These are phyloP conservation scores for Trametes versicolor DNA, from an alignment of 1,284 basidiomycete genomes.

Conservation along the genomic window DNA sequence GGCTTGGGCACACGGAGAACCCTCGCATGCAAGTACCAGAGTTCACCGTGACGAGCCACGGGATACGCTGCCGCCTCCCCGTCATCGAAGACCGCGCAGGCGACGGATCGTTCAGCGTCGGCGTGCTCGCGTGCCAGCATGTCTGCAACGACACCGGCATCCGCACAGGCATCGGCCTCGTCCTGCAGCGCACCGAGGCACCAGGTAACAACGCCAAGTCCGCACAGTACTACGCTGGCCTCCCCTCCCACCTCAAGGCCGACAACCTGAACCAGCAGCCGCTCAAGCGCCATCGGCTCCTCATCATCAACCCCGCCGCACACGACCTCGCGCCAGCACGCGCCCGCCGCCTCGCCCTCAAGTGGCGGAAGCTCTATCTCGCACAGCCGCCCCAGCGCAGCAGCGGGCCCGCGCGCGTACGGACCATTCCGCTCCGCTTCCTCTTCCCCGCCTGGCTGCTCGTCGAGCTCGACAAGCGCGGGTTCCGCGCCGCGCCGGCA, in stretches of 20 bases:
- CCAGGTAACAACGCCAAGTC: not conserved
- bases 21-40: conserved; percentile 2
- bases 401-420: not conserved
- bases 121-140: conserved; percentile 10
- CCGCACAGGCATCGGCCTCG: conserved; percentile 11
- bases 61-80: conserved; percentile 6
- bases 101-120: not conserved
- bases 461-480: conserved; percentile 11
- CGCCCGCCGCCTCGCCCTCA: not conserved
- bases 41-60: conserved; percentile 12
- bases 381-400: conserved; percentile 4
- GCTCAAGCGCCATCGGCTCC: conserved; percentile 2
- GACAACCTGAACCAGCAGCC: not conserved
- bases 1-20: not conserved
- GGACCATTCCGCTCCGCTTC: conserved; percentile 9
- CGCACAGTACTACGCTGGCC: conserved; percentile 6
- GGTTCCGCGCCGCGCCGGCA: conserved; percentile 5
- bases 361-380: conserved; percentile 17
- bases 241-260: not conserved
- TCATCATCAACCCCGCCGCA: conserved; percentile 6
- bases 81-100: conserved; percentile 4
- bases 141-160: conserved; percentile 5
- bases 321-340: not conserved
- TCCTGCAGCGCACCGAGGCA: not conserved
- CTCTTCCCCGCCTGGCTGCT: conserved; percentile 17